phyloP scores from a whole-genome alignment of 106 monocot species.

The Dendrobium catenatum region DNA sequence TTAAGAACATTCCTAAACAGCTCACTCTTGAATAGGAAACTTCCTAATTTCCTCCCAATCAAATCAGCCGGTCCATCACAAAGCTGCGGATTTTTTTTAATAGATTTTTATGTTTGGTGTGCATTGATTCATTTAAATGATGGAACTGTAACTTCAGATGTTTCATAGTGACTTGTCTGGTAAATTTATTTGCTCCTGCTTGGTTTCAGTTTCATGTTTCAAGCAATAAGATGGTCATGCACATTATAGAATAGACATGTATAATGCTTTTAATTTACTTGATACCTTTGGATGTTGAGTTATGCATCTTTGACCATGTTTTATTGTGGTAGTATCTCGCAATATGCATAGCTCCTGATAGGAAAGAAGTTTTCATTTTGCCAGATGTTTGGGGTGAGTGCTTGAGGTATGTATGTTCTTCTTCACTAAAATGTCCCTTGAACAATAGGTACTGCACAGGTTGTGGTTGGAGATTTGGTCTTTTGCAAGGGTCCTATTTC shows the following conservation, averaged over 20 bases:
- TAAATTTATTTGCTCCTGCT: not conserved
- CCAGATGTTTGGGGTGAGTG: not conserved
- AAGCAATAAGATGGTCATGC: not conserved
- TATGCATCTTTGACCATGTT: not conserved
- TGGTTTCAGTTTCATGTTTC: not conserved
- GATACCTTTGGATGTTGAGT: not conserved
- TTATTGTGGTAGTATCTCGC: not conserved
- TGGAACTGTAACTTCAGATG: not conserved
- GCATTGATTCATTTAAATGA: not conserved
- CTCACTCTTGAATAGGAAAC: too few relatives aligned
- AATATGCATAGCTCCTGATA: not conserved
- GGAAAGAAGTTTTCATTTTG: not conserved
- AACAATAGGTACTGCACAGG: conserved; percentile 55
- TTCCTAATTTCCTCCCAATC: too few relatives aligned
- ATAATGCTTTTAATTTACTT: not conserved
- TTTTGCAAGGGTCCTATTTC: conserved; percentile 45
- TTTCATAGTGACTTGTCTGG: not conserved
- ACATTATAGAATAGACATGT: not conserved
- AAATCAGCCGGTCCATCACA: too few relatives aligned
- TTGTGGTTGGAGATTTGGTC: conserved; percentile 86
- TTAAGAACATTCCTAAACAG: too few relatives aligned
- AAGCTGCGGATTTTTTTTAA: not conserved
- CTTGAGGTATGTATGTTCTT: not conserved
- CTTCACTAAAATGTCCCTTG: conserved; percentile 6
- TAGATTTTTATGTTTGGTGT: not conserved